phyloP scores from a whole-genome alignment of 176 grass and related monocot species.

The Triticum timopheevii region DNA sequence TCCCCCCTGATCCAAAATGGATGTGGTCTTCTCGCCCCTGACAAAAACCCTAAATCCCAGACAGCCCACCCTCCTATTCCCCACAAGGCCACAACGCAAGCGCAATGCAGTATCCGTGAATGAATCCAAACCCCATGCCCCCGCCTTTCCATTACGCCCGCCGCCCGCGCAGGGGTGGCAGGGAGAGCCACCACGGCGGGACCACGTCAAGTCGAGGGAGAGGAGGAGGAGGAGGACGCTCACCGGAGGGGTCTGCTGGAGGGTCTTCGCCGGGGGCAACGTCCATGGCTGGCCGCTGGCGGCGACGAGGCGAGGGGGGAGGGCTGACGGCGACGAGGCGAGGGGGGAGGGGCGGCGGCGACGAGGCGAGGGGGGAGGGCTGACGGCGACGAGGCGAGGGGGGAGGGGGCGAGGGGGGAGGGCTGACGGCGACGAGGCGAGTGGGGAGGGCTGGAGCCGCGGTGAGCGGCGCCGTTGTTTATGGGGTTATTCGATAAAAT shows the following conservation, averaged over 20 bases:
- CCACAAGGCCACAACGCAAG: background rate
- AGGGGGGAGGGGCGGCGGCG: too few species aligned
- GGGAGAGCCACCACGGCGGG: background rate
- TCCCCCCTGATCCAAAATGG: background rate
- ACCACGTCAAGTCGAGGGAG: background rate
- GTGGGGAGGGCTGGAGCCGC: too few species aligned
- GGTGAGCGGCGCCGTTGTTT: too few species aligned
- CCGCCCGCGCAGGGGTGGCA: background rate
- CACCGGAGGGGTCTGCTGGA: background rate
- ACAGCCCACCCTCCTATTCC: background rate
- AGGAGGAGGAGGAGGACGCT: background rate
- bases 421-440: too few species aligned
- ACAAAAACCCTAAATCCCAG: slow-evolving; percentile 16
- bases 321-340: too few species aligned
- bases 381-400: too few species aligned
- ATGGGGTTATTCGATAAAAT: too few species aligned
- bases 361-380: too few species aligned
- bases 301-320: background rate
- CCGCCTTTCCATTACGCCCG: background rate
- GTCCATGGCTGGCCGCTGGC: background rate
- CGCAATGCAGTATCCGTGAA: background rate
- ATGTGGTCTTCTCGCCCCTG: background rate
- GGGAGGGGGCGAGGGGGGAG: too few species aligned
- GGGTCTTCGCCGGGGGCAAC: background rate
- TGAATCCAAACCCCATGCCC: background rate